These are phyloP conservation scores for Nicotiana knightiana DNA, from an alignment of 257 asterid genomes.

Conservation along the genomic window DNA sequence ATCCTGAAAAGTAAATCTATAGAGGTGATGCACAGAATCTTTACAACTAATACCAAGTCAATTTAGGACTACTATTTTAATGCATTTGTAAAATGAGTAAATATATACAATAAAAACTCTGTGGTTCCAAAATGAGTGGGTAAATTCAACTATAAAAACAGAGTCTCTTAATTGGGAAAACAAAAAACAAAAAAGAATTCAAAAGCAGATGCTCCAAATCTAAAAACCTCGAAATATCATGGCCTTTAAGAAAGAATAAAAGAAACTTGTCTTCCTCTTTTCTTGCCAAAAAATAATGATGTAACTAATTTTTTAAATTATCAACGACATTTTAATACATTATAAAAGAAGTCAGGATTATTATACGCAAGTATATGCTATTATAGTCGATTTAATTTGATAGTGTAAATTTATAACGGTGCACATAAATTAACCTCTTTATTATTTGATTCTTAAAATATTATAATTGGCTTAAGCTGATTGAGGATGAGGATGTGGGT, in stretches of 20 bases:
- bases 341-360: background rate
- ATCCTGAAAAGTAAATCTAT: background rate
- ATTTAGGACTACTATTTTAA: background rate
- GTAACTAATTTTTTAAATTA: background rate
- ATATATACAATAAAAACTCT: background rate
- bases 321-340: background rate
- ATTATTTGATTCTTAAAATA: conserved; percentile 6
- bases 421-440: background rate
- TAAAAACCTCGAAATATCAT: conserved; percentile 9
- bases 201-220: conserved; percentile 21
- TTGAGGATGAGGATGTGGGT: conserved; percentile 30
- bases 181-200: background rate
- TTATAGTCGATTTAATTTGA: too few relatives aligned
- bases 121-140: conserved; percentile 1
- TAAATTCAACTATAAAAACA: background rate
- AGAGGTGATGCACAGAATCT: background rate
- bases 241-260: conserved; percentile 18
- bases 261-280: background rate
- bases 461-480: conserved; percentile 15
- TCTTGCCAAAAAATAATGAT: conserved; percentile 7
- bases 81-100: background rate
- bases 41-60: background rate
- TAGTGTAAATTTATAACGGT: background rate
- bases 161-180: background rate
- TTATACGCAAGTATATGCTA: background rate